Evolutionary conservation across 192 early-diverging fungal genomes (phyloP).

Genomic region (Backusella tarrabulga): DNA sequence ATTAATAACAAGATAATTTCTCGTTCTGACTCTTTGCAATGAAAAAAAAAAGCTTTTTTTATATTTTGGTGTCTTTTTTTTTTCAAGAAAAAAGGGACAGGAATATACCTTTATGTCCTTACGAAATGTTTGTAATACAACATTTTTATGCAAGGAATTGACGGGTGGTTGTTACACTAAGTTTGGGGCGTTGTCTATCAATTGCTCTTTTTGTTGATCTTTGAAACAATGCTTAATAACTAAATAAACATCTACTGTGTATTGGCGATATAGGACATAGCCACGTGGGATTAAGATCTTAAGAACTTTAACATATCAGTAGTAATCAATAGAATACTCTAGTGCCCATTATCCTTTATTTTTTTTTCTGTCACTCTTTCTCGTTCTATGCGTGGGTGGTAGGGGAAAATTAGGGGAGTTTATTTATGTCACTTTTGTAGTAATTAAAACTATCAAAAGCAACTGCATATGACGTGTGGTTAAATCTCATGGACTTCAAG

Average conservation of each 20-base stretch:
- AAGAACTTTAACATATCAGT: neutral
- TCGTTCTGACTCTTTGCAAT: neutral
- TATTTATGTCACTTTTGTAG: neutral
- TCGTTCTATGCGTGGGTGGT: neutral
- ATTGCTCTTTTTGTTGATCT: neutral
- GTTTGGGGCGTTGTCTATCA: neutral
- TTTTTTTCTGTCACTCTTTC: neutral
- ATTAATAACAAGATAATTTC: neutral
- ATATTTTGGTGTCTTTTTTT: neutral
- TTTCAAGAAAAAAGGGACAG: neutral
- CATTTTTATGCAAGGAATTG: slow-evolving; percentile 1
- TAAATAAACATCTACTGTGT: neutral
- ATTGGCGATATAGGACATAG: neutral
- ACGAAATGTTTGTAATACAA: neutral
- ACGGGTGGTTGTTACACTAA: neutral
- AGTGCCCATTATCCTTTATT: neutral
- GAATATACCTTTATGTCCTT: neutral
- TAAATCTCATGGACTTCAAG: neutral
- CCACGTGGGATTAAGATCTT: neutral
- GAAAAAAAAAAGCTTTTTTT: neutral
- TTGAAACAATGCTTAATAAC: neutral
- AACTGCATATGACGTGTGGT: neutral
- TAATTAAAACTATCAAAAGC: neutral
- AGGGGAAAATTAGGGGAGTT: neutral
- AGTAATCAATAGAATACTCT: neutral